These are phyloP conservation scores for Fonsecaea monophora DNA, from an alignment of 2,329 filamentous ascomycete species.

Conservation along the genomic window DNA sequence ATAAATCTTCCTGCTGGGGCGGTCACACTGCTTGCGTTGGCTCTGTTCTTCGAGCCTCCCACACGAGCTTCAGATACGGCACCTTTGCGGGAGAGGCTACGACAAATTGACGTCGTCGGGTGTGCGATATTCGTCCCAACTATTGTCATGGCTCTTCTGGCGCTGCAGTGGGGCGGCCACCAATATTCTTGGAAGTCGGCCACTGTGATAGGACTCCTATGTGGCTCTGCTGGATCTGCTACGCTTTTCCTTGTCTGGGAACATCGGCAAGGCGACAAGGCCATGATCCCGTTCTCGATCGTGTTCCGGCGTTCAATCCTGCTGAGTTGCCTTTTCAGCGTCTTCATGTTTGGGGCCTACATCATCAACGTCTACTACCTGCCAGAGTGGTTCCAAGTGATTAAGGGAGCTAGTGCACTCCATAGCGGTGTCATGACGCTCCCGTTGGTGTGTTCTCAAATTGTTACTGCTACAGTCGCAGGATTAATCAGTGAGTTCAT, in stretches of 20 bases:
- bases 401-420: slow-evolving; percentile 46
- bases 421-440: slow-evolving; percentile 37
- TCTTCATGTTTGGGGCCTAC: slow-evolving; percentile 43
- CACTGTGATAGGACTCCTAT: slow-evolving; percentile 41
- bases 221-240: slow-evolving; percentile 40
- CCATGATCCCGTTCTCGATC: slow-evolving; percentile 38
- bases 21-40: slow-evolving; percentile 47
- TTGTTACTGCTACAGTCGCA: slow-evolving; percentile 26
- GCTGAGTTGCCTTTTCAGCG: slow-evolving; percentile 27
- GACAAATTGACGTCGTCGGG: slow-evolving; percentile 40
- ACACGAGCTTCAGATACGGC: slow-evolving; percentile 13
- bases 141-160: slow-evolving; percentile 39
- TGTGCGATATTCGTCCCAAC: slow-evolving; percentile 37
- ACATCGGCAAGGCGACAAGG: slow-evolving; percentile 29
- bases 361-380: slow-evolving; percentile 45
- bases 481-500: slow-evolving; percentile 24
- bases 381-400: slow-evolving; percentile 55
- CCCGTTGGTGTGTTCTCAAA: slow-evolving; percentile 33
- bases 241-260: slow-evolving; percentile 44
- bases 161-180: slow-evolving; percentile 40
- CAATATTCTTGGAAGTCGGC: slow-evolving; percentile 36
- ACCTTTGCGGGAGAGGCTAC: slow-evolving; percentile 19
- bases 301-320: slow-evolving; percentile 29
- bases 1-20: slow-evolving; percentile 53
- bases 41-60: slow-evolving; percentile 21